These are phyloP conservation scores for Chytriomyces confervae DNA, from an alignment of 192 early-diverging fungal genomes.

Conservation along the genomic window DNA sequence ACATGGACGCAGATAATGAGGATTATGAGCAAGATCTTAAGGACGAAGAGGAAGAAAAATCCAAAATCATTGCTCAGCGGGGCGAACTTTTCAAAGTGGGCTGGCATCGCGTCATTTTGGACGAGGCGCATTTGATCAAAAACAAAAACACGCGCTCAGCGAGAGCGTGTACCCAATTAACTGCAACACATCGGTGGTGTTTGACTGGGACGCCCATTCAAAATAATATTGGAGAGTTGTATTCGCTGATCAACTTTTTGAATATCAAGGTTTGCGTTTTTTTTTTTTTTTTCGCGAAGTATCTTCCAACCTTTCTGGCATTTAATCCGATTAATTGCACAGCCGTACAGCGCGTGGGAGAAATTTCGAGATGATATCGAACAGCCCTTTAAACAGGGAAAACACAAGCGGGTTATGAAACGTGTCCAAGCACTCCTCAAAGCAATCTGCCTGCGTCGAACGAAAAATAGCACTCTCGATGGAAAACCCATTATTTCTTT, in stretches of 20 bases:
- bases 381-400: slow-evolving; percentile 47
- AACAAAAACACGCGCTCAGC: slow-evolving; percentile 46
- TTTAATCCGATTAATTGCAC: not conserved
- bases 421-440: slow-evolving; percentile 66
- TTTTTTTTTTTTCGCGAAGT: not conserved
- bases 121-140: slow-evolving; percentile 58
- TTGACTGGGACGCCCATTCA: slow-evolving; percentile 54
- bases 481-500: slow-evolving; percentile 70
- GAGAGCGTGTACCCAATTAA: slow-evolving; percentile 35
- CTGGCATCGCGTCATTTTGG: slow-evolving; percentile 45
- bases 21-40: slow-evolving; percentile 24
- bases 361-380: slow-evolving; percentile 56
- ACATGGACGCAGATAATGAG: slow-evolving; percentile 8
- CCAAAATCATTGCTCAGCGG: not conserved
- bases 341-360: slow-evolving; percentile 46
- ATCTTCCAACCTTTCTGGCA: not conserved
- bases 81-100: slow-evolving; percentile 43
- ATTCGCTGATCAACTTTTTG: slow-evolving; percentile 46
- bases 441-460: slow-evolving; percentile 65
- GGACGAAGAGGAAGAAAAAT: slow-evolving; percentile 14
- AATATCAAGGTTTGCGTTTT: slow-evolving; percentile 32
- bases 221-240: slow-evolving; percentile 53
- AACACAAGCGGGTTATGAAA: slow-evolving; percentile 50
- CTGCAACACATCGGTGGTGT: slow-evolving; percentile 47
- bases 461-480: slow-evolving; percentile 67